phyloP scores from a whole-genome alignment of 2,329 filamentous ascomycete genomes.

The Phaeoacremonium minimum region DNA sequence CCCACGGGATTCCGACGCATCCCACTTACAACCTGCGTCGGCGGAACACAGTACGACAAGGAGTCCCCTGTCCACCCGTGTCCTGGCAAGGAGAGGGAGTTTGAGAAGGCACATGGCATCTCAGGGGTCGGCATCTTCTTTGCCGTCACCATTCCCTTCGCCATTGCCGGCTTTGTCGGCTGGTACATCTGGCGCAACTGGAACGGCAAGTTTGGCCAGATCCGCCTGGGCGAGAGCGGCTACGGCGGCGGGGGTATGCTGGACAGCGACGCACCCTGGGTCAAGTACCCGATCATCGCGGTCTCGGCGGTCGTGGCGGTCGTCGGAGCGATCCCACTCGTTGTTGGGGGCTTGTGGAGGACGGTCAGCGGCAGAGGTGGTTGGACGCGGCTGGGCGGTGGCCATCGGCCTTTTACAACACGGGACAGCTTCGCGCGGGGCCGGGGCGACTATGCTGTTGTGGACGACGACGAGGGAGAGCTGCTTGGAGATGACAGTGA shows the following conservation, averaged over 20 bases:
- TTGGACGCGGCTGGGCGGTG: constrained; percentile 44
- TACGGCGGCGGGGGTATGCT: constrained; percentile 35
- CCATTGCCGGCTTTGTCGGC: constrained; percentile 65
- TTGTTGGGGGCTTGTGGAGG: constrained; percentile 71
- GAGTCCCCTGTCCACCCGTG: constrained; percentile 60
- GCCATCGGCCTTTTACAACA: constrained; percentile 72
- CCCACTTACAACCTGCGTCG: constrained; percentile 80
- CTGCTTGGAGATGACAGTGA: constrained; percentile 90
- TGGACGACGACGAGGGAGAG: constrained; percentile 93
- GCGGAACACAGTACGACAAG: constrained; percentile 72
- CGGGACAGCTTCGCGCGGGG: constrained; percentile 84
- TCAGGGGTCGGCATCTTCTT: constrained; percentile 79
- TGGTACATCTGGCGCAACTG: constrained; percentile 85
- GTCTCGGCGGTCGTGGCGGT: constrained; percentile 62
- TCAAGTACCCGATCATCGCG: constrained; percentile 77
- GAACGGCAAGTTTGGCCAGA: constrained; percentile 87
- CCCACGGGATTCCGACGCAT: constrained; percentile 86
- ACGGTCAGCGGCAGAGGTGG: constrained; percentile 31
- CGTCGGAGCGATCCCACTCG: constrained; percentile 60
- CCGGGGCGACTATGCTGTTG: constrained; percentile 79
- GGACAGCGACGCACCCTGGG: constrained; percentile 69
- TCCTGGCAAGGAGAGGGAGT: constrained; percentile 78
- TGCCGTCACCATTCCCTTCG: constrained; percentile 73
- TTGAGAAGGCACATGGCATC: constrained; percentile 63
- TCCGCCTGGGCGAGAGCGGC: constrained; percentile 71